These are phyloP conservation scores for Geranomyces michiganensis DNA, from an alignment of 192 early-diverging fungal species.

Conservation along the genomic window DNA sequence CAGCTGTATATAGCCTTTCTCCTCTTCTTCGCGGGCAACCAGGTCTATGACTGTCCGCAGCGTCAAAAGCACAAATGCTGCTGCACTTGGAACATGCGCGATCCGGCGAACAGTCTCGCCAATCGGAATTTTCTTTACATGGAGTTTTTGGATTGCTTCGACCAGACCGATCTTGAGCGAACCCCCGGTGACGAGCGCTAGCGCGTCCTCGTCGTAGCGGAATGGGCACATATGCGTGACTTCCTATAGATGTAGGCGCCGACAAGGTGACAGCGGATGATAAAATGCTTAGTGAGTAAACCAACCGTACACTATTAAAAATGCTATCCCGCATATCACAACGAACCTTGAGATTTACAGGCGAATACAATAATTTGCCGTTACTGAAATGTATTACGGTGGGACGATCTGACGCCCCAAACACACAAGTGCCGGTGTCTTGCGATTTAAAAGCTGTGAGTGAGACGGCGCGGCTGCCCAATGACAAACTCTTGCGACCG, in stretches of 20 bases:
- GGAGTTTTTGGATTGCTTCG: conserved; percentile 83
- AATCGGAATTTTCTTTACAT: conserved; percentile 70
- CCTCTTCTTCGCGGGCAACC: conserved; percentile 44
- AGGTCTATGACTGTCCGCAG: conserved; percentile 35
- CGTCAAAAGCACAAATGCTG: conserved; percentile 69
- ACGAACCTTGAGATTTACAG: conserved; percentile 76
- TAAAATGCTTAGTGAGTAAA: too few relatives aligned
- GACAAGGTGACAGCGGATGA: too few relatives aligned
- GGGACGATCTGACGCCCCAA: conserved; percentile 82
- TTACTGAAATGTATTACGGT: conserved; percentile 69
- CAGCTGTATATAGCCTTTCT: conserved; percentile 59
- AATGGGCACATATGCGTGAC: conserved; percentile 70
- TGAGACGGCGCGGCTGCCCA: conserved; percentile 77
- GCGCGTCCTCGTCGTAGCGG: conserved; percentile 53
- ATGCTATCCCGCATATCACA: neutral
- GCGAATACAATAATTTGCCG: conserved; percentile 79
- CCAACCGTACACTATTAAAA: neutral
- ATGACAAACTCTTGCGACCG: conserved; percentile 63
- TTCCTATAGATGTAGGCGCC: too few relatives aligned
- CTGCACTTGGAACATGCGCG: conserved; percentile 54
- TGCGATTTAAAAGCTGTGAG: conserved; percentile 56
- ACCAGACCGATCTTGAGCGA: conserved; percentile 73
- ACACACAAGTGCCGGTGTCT: conserved; percentile 57
- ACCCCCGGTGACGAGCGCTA: conserved; percentile 68
- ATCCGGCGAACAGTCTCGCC: conserved; percentile 74